Evolutionary conservation across 345 rosid genomes (phyloP).

Genomic region (Corchorus capsularis): DNA sequence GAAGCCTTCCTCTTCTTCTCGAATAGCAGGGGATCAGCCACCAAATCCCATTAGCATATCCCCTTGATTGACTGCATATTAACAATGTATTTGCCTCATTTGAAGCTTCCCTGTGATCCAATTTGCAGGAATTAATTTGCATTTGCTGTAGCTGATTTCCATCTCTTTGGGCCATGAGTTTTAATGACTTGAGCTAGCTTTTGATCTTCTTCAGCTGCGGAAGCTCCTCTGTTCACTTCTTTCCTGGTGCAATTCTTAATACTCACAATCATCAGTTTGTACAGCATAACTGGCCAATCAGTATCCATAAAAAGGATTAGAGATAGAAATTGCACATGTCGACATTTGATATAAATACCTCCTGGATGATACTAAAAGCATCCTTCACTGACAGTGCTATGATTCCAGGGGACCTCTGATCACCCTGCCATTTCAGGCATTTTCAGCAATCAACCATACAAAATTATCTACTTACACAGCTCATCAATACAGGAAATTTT

Average conservation of each 20-base stretch:
- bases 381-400: slow-evolving; percentile 97
- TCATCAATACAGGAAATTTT: too few species aligned
- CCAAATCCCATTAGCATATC: slow-evolving; percentile 41
- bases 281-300: slow-evolving; percentile 26
- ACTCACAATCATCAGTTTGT: too few species aligned
- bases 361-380: slow-evolving; percentile 96
- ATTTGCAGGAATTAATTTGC: neutral
- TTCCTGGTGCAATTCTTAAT: too few species aligned
- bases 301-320: slow-evolving; percentile 7
- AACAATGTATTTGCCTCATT: neutral
- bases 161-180: too few species aligned
- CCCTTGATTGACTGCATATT: slow-evolving; percentile 37
- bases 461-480: too few species aligned
- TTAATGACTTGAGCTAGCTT: too few species aligned
- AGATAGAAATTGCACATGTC: slow-evolving; percentile 25
- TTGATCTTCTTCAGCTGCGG: too few species aligned
- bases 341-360: slow-evolving; percentile 55
- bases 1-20: slow-evolving; percentile 28
- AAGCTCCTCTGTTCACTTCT: too few species aligned
- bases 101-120: neutral
- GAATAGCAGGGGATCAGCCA: slow-evolving; percentile 21
- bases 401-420: slow-evolving; percentile 99
- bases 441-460: too few species aligned
- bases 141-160: too few species aligned
- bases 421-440: slow-evolving; percentile 83